phyloP scores from a whole-genome alignment of 2,329 filamentous ascomycete species.

The Emmonsiellopsis sp. region DNA sequence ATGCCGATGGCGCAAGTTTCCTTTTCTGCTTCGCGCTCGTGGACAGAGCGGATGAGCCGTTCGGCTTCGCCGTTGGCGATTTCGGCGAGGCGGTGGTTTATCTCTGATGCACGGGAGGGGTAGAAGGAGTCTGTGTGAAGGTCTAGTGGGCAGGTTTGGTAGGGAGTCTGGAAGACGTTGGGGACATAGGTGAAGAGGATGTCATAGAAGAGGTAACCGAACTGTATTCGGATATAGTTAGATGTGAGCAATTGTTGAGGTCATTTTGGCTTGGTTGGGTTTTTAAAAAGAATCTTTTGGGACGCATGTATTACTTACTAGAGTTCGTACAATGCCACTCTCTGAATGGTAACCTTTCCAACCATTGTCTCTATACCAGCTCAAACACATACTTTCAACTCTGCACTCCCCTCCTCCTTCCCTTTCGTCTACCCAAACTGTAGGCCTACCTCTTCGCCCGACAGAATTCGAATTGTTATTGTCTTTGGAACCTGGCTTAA shows the following conservation, averaged over 20 bases:
- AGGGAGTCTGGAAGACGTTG: slow-evolving; percentile 94
- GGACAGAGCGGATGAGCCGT: slow-evolving; percentile 57
- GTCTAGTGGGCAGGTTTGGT: slow-evolving; percentile 88
- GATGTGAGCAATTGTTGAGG: neutral
- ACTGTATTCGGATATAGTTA: slow-evolving; percentile 25
- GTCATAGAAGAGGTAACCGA: slow-evolving; percentile 86
- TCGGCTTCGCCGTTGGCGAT: slow-evolving; percentile 75
- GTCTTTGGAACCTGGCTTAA: slow-evolving; percentile 9
- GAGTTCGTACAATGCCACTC: slow-evolving; percentile 81
- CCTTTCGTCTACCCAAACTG: slow-evolving; percentile 75
- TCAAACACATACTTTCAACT: slow-evolving; percentile 91
- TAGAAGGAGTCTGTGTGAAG: slow-evolving; percentile 91
- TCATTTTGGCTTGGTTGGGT: too few species aligned
- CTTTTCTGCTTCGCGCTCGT: slow-evolving; percentile 57
- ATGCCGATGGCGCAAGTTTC: slow-evolving; percentile 84
- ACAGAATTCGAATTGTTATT: slow-evolving; percentile 9
- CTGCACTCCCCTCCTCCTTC: slow-evolving; percentile 65
- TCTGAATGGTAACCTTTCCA: slow-evolving; percentile 96
- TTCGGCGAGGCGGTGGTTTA: slow-evolving; percentile 76
- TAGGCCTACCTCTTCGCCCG: slow-evolving; percentile 43
- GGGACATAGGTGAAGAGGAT: slow-evolving; percentile 87
- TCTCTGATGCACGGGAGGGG: slow-evolving; percentile 72
- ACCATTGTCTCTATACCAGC: slow-evolving; percentile 68
- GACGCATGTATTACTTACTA: slow-evolving; percentile 34
- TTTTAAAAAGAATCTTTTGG: neutral